Conservation (phyloP, 2,329 filamentous ascomycete genomes). For the Sarocladium brachiariae region DNA sequence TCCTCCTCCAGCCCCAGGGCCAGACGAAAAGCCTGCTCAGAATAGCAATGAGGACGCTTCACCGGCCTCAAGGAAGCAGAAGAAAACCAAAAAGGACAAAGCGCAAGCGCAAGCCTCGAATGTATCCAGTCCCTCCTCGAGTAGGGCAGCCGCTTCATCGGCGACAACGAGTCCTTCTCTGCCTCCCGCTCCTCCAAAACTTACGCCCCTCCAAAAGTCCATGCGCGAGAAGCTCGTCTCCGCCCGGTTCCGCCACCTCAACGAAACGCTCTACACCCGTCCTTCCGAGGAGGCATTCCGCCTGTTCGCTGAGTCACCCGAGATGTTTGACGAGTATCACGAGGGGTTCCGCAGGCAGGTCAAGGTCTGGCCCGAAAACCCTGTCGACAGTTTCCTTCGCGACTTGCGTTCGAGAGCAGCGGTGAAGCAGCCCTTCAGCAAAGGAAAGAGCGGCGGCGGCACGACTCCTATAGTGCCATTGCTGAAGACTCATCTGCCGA, state of each 20-base stretch:
- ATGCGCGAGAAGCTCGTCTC: slow-evolving; percentile 95
- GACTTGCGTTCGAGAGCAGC: slow-evolving; percentile 55
- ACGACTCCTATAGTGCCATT: slow-evolving; percentile 13
- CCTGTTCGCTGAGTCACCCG: slow-evolving; percentile 77
- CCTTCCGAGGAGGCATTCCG: slow-evolving; percentile 76
- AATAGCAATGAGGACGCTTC: slow-evolving; percentile 13
- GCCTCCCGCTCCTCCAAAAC: slow-evolving; percentile 45
- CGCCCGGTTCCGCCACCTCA: slow-evolving; percentile 93
- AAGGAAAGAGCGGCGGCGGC: slow-evolving; percentile 16
- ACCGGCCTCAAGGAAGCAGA: slow-evolving; percentile 25
- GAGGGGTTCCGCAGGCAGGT: slow-evolving; percentile 94
- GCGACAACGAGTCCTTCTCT: slow-evolving; percentile 27
- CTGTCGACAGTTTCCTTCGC: slow-evolving; percentile 77
- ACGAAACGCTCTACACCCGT: slow-evolving; percentile 91
- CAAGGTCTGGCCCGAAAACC: slow-evolving; percentile 92
- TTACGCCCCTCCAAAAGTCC: slow-evolving; percentile 86
- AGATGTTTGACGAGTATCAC: slow-evolving; percentile 96
- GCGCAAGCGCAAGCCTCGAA: slow-evolving; percentile 16
- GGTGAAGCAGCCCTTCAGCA: slow-evolving; percentile 31
- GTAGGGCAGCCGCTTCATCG: slow-evolving; percentile 16
- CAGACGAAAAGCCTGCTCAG: slow-evolving; percentile 10
- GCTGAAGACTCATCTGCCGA: slow-evolving; percentile 51
- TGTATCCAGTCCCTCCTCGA: slow-evolving; percentile 12
- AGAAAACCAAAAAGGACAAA: slow-evolving; percentile 31
- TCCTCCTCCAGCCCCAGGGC: slow-evolving; percentile 11